Percentiles rank a stretch among this genome's conserved stretches.
These are phyloP conservation scores for Suhomyces wounanorum DNA, from an alignment of 1,139 yeast species.

Conservation along the genomic window DNA sequence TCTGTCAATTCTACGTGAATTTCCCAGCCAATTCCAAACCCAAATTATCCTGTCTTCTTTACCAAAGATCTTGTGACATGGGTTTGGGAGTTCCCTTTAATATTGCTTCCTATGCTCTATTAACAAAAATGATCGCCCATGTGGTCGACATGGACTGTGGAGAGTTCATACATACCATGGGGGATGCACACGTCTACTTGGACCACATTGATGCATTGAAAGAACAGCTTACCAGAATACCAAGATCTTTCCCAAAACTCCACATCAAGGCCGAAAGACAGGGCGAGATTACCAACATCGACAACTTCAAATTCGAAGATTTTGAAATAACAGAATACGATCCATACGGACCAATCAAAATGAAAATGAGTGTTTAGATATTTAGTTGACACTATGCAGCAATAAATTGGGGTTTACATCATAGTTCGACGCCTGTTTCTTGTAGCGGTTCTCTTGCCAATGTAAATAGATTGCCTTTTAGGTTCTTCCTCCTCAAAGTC, in stretches of 20 bases:
- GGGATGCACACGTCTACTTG: slow-evolving; percentile 92
- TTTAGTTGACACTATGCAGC: neutral
- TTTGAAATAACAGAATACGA: slow-evolving; percentile 76
- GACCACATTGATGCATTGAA: slow-evolving; percentile 91
- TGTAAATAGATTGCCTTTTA: slow-evolving; percentile 16
- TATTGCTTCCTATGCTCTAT: slow-evolving; percentile 91
- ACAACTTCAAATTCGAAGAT: slow-evolving; percentile 86
- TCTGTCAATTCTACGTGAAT: slow-evolving; percentile 90
- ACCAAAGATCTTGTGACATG: slow-evolving; percentile 99
- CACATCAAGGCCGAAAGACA: slow-evolving; percentile 58
- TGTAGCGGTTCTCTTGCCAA: slow-evolving; percentile 13
- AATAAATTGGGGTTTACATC: slow-evolving; percentile 3
- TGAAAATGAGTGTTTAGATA: slow-evolving; percentile 69
- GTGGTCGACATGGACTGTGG: slow-evolving; percentile 94
- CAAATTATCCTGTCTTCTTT: slow-evolving; percentile 78
- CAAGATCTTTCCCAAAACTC: slow-evolving; percentile 79
- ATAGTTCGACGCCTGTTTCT: slow-evolving; percentile 17
- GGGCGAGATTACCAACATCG: slow-evolving; percentile 60
- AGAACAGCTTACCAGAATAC: slow-evolving; percentile 73
- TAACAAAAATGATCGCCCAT: slow-evolving; percentile 94
- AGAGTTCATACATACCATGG: slow-evolving; percentile 91
- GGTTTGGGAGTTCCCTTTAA: slow-evolving; percentile 98
- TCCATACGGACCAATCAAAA: slow-evolving; percentile 81
- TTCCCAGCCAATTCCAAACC: slow-evolving; percentile 63
- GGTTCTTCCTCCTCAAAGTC: slow-evolving; percentile 29